phyloP scores from a whole-genome alignment of 306 rosid species.

The barrel medic (Medicago truncatula) region DNA sequence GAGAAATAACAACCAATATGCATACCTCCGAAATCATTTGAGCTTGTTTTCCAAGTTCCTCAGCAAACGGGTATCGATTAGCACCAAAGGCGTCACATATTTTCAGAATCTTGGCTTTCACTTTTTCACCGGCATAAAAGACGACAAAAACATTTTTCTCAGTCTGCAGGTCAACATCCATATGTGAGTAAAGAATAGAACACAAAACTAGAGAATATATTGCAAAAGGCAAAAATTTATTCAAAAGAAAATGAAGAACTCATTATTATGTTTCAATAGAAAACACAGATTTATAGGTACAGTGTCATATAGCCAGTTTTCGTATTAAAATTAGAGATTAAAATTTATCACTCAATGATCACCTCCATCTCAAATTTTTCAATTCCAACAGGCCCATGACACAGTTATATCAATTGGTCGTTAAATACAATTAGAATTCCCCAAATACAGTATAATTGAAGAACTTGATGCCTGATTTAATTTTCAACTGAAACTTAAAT shows the following conservation, averaged over 20 bases:
- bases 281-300: constrained; percentile 27
- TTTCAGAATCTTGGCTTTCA: constrained; percentile 85
- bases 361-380: constrained; percentile 23
- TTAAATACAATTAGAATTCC: constrained; percentile 24
- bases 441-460: constrained; percentile 22
- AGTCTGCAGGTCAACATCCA: constrained; percentile 57
- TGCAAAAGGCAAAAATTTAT: neutral
- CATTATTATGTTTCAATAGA: constrained; percentile 5
- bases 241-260: constrained; percentile 16
- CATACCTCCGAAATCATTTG: constrained; percentile 62
- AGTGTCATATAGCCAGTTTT: constrained; percentile 5
- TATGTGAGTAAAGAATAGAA: constrained; percentile 31
- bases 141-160: constrained; percentile 96
- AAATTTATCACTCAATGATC: constrained; percentile 26
- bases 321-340: constrained; percentile 7
- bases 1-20: constrained; percentile 34
- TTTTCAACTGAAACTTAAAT: constrained; percentile 18
- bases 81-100: constrained; percentile 98
- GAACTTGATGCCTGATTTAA: constrained; percentile 29
- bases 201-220: constrained; percentile 18
- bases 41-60: constrained; percentile 61
- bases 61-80: constrained; percentile 90
- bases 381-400: constrained; percentile 17
- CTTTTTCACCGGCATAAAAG: constrained; percentile 92
- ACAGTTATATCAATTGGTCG: constrained; percentile 3